These are phyloP conservation scores for Pichia sp. DNA, from an alignment of 1,139 yeast genomes.

Conservation along the genomic window DNA sequence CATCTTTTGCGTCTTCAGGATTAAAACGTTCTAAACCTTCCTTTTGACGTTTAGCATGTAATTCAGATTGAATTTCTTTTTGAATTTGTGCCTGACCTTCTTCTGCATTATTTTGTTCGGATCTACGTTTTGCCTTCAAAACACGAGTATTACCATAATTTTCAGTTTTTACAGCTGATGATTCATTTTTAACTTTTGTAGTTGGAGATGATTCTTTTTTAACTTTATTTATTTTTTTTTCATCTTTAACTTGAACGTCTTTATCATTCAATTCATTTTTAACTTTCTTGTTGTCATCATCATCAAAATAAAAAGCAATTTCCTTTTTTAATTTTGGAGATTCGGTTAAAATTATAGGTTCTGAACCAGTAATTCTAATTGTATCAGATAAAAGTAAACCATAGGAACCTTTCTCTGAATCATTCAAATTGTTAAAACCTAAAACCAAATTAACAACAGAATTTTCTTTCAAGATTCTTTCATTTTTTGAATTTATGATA, in stretches of 20 bases:
- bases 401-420: constrained; percentile 51
- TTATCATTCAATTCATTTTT: constrained; percentile 2
- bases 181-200: constrained; percentile 12
- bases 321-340: constrained; percentile 70
- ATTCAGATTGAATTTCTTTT: constrained; percentile 72
- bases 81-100: constrained; percentile 80
- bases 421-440: constrained; percentile 64
- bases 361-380: constrained; percentile 57
- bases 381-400: constrained; percentile 82
- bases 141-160: constrained; percentile 47
- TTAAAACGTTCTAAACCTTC: constrained; percentile 77
- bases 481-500: constrained; percentile 68
- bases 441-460: constrained; percentile 71
- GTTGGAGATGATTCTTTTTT: constrained; percentile 6
- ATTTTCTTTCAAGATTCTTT: constrained; percentile 61
- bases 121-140: constrained; percentile 72
- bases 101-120: constrained; percentile 66
- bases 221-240: constrained; percentile 1
- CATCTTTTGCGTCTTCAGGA: constrained; percentile 65
- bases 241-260: constrained; percentile 5
- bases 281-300: constrained; percentile 38
- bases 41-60: constrained; percentile 80
- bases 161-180: constrained; percentile 30
- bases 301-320: constrained; percentile 79
- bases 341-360: constrained; percentile 63